Evolutionary conservation across 257 asterid species (phyloP).

Genomic region (Echites panduratus): DNA sequence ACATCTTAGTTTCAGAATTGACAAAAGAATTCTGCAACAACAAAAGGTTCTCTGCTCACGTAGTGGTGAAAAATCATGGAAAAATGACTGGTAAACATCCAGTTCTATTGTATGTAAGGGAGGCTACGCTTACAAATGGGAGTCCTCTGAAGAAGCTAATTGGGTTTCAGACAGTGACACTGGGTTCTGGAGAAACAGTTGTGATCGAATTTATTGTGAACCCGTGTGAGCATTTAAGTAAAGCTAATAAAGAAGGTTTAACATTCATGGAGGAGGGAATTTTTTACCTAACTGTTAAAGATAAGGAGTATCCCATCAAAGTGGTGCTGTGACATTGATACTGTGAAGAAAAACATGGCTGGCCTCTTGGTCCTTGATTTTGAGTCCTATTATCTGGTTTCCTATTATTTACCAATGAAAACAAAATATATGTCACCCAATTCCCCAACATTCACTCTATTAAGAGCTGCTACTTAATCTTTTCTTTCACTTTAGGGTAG

Average conservation of each 20-base stretch:
- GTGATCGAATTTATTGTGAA: conserved; percentile 30
- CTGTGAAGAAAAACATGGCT: neutral
- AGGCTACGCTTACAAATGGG: conserved; percentile 20
- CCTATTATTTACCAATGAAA: neutral
- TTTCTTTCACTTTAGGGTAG: neutral
- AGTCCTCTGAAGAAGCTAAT: conserved; percentile 38
- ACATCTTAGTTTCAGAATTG: conserved; percentile 30
- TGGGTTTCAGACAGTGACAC: conserved; percentile 40
- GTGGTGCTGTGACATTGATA: conserved; percentile 26
- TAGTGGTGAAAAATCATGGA: conserved; percentile 42
- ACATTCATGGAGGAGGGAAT: conserved; percentile 47
- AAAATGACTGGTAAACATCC: conserved; percentile 49
- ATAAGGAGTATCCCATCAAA: conserved; percentile 32
- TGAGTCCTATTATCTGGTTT: neutral
- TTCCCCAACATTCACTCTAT: neutral
- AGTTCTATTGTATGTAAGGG: conserved; percentile 31
- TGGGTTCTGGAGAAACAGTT: conserved; percentile 29
- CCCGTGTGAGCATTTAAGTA: conserved; percentile 50
- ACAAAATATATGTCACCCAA: neutral
- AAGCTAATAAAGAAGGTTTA: conserved; percentile 37
- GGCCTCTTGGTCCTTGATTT: neutral
- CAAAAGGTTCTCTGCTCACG: conserved; percentile 24
- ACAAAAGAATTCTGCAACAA: conserved; percentile 26
- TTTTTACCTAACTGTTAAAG: conserved; percentile 36
- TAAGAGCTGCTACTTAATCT: neutral